Conservation (phyloP, 2,329 filamentous ascomycete genomes). For the Sporothrix sp. region DNA sequence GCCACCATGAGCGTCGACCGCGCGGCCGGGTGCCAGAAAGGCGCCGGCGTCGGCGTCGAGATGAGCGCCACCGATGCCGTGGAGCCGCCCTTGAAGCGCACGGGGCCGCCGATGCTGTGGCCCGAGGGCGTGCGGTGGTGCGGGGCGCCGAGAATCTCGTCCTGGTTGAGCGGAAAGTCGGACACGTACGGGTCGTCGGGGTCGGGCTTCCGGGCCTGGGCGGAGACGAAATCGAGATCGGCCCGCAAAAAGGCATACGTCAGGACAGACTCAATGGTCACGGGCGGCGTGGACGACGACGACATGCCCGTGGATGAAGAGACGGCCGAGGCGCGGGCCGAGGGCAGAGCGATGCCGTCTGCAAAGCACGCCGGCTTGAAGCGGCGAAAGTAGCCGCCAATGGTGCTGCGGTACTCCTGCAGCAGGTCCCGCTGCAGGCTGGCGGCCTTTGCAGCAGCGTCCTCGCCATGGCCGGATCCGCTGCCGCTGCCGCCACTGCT, state of each 20-base stretch:
- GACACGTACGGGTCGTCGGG: conserved; percentile 58
- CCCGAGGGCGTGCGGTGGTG: conserved; percentile 43
- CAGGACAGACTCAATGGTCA: conserved; percentile 66
- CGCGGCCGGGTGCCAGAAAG: conserved; percentile 89
- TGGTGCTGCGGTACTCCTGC: conserved; percentile 66
- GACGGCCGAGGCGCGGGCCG: conserved; percentile 4
- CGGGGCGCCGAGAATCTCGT: conserved; percentile 66
- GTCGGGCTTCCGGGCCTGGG: conserved; percentile 74
- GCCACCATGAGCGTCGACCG: conserved; percentile 76
- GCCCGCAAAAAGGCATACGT: conserved; percentile 90
- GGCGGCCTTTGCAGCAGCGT: background rate
- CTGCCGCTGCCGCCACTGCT: background rate
- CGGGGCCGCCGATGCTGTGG: conserved; percentile 59
- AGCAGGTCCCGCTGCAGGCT: conserved; percentile 63
- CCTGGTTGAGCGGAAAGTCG: conserved; percentile 72
- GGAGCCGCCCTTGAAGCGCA: conserved; percentile 84
- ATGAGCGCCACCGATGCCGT: conserved; percentile 86
- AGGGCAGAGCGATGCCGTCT: conserved; percentile 12
- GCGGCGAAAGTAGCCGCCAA: conserved; percentile 89
- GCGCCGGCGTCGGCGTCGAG: conserved; percentile 80
- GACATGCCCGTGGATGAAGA: background rate
- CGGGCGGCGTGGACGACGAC: conserved; percentile 17
- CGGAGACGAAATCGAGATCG: conserved; percentile 87
- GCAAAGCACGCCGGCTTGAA: conserved; percentile 74
- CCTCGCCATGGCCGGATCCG: background rate